These are phyloP conservation scores for Megacollybia platyphylla DNA, from an alignment of 1,284 basidiomycete genomes.

Conservation along the genomic window DNA sequence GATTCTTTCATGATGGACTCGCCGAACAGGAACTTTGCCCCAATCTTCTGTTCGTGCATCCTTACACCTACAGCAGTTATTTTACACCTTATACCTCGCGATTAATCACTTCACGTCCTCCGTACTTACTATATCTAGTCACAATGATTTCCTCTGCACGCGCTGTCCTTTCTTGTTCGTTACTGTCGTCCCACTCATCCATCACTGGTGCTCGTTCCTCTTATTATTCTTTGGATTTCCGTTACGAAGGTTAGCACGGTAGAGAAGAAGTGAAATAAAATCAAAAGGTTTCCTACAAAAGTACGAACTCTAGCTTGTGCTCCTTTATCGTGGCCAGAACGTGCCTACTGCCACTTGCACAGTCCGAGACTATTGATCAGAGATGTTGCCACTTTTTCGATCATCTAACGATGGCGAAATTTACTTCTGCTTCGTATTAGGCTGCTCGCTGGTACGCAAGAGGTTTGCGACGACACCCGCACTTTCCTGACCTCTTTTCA, in stretches of 20 bases:
- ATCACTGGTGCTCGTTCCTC: too few relatives aligned
- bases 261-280: too few relatives aligned
- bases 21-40: neutral
- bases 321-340: too few relatives aligned
- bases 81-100: neutral
- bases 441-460: neutral
- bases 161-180: too few relatives aligned
- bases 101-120: neutral
- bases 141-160: neutral
- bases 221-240: too few relatives aligned
- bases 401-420: too few relatives aligned
- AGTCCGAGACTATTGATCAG: neutral
- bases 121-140: neutral
- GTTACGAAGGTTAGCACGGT: too few relatives aligned
- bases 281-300: too few relatives aligned
- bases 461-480: slow-evolving; percentile 23
- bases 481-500: slow-evolving; percentile 28
- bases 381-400: neutral
- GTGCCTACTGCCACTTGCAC: too few relatives aligned
- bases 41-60: neutral
- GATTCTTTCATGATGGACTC: neutral
- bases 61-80: neutral
- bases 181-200: too few relatives aligned
- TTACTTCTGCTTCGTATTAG: too few relatives aligned
- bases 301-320: too few relatives aligned